A percentile compares a stretch with the other conserved stretches of the same genome.
Conservation (phyloP, 2,329 filamentous ascomycete species). For the Trichoderma sp. region DNA sequence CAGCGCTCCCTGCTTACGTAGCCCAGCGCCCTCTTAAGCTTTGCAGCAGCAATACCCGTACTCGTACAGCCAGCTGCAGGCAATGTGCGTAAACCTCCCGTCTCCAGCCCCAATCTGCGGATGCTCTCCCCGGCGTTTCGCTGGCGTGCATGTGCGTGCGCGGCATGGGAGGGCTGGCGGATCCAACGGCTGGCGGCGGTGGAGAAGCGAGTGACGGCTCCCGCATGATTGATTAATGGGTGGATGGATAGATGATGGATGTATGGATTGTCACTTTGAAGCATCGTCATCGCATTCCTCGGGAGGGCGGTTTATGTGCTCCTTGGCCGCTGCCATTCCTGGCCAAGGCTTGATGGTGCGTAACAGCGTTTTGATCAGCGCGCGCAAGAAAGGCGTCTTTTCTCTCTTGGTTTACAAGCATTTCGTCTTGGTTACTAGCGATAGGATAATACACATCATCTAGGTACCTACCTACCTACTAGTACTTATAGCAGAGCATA, state of each 20-base stretch:
- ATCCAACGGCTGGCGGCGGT: constrained; percentile 9
- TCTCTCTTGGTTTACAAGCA: neutral
- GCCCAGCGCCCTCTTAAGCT: neutral
- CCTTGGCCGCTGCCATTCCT: neutral
- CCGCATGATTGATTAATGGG: neutral
- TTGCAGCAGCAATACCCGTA: neutral
- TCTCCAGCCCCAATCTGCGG: neutral
- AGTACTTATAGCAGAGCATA: neutral
- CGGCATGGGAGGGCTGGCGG: neutral
- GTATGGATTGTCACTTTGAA: constrained; percentile 4
- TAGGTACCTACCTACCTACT: too few relatives aligned
- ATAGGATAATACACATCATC: neutral
- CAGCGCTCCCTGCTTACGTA: neutral
- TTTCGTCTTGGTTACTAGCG: neutral
- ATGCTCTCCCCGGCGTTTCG: constrained; percentile 5
- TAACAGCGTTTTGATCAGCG: neutral
- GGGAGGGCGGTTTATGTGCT: neutral
- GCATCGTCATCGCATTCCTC: constrained; percentile 16
- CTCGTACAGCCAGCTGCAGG: neutral
- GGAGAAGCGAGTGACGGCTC: constrained; percentile 15
- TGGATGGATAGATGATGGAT: too few relatives aligned
- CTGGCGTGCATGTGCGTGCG: constrained; percentile 1
- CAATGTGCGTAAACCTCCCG: neutral
- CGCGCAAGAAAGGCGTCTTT: neutral
- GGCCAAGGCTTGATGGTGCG: neutral